Conservation (phyloP, 768 basidiomycete genomes). For the Leucocoprinus leucothites region DNA sequence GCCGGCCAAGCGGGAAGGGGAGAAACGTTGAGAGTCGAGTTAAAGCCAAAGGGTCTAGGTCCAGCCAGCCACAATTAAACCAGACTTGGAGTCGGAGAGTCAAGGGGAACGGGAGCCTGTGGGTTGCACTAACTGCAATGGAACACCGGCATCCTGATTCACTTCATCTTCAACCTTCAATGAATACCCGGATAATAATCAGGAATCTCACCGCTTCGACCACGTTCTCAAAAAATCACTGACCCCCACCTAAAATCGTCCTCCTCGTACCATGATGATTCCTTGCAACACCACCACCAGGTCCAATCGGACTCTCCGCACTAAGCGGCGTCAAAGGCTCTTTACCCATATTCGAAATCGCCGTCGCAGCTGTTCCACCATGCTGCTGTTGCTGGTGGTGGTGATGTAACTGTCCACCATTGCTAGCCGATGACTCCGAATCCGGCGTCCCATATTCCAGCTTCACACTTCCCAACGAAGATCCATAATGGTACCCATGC, state of each 20-base stretch:
- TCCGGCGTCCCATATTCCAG: not conserved
- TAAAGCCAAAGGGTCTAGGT: not conserved
- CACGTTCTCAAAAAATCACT: not conserved
- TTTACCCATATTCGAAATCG: not conserved
- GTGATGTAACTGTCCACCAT: not conserved
- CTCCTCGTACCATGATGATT: not conserved
- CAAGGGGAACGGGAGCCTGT: too few species aligned
- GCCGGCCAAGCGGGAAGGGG: too few species aligned
- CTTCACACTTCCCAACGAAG: not conserved
- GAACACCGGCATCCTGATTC: too few species aligned
- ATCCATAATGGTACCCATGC: not conserved
- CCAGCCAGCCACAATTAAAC: not conserved
- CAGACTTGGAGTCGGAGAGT: too few species aligned
- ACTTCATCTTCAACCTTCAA: too few species aligned
- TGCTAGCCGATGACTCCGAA: not conserved
- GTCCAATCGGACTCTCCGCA: constrained; percentile 9
- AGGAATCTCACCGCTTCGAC: too few species aligned
- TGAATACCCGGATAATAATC: too few species aligned
- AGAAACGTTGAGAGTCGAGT: too few species aligned
- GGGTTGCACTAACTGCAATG: too few species aligned
- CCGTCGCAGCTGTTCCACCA: too few species aligned
- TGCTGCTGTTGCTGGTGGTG: not conserved
- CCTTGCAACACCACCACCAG: constrained; percentile 6
- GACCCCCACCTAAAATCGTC: not conserved
- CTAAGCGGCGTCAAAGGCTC: constrained; percentile 13